Conservation (phyloP, 176 grass and related monocot genomes). For the Cenchrus fungigraminus region DNA sequence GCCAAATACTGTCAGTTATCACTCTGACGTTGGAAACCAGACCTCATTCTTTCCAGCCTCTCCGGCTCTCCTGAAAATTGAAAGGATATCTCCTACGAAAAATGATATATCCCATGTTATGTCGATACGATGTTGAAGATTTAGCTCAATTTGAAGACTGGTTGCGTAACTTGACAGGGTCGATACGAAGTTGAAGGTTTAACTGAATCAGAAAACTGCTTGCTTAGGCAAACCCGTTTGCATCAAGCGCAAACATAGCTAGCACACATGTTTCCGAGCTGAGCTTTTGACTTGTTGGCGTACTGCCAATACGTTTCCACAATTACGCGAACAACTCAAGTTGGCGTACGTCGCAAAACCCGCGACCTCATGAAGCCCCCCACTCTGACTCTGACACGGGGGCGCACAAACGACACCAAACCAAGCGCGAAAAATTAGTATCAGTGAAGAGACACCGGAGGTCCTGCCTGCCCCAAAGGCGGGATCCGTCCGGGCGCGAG, state of each 20-base stretch:
- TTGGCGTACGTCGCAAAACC: not conserved
- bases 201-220: too few relatives aligned
- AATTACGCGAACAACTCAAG: not conserved
- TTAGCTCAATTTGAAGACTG: too few relatives aligned
- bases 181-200: too few relatives aligned
- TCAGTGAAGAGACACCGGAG: not conserved
- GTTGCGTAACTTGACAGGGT: too few relatives aligned
- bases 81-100: too few relatives aligned
- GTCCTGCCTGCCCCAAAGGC: not conserved
- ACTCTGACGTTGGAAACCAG: too few relatives aligned
- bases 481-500: conserved; percentile 48
- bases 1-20: too few relatives aligned
- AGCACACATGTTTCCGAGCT: too few relatives aligned
- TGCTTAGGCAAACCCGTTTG: not conserved
- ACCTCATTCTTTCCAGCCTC: too few relatives aligned
- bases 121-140: too few relatives aligned
- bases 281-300: not conserved
- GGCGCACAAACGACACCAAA: conserved; percentile 20
- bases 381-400: not conserved
- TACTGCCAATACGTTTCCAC: not conserved
- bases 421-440: not conserved
- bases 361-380: not conserved
- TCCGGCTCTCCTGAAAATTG: too few relatives aligned
- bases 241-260: not conserved
- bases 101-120: too few relatives aligned